A percentile compares a stretch with the other conserved stretches of the same genome.
phyloP scores from a whole-genome alignment of 2,329 filamentous ascomycete genomes.

The Cucurbitaria berberidis region DNA sequence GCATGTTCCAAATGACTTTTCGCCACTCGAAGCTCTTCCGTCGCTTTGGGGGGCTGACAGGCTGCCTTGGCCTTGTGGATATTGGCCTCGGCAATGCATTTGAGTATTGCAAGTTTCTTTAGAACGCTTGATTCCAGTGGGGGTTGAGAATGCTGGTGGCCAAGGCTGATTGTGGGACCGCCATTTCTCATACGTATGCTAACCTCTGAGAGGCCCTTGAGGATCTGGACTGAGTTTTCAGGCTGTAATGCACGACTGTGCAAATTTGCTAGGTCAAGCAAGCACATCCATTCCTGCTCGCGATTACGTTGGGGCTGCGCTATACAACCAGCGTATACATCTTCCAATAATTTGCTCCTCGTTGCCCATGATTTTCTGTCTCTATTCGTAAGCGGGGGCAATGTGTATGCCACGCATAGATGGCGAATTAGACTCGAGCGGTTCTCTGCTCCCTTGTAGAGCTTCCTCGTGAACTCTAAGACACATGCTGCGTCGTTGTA shows the following conservation, averaged over 20 bases:
- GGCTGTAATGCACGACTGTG: not conserved
- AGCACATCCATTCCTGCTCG: not conserved
- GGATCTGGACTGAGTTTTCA: not conserved
- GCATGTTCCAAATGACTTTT: not conserved
- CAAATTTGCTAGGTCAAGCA: not conserved
- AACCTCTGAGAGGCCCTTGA: not conserved
- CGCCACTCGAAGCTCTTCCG: not conserved
- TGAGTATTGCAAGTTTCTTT: not conserved
- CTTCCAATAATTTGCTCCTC: not conserved
- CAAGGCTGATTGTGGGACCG: too few species aligned
- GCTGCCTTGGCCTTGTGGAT: not conserved
- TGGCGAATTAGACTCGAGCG: too few species aligned
- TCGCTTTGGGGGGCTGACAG: too few species aligned
- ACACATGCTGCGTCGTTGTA: slow-evolving; percentile 2
- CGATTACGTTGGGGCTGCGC: not conserved
- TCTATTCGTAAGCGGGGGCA: not conserved
- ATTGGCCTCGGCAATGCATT: not conserved
- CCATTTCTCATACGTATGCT: not conserved
- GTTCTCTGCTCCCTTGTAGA: not conserved
- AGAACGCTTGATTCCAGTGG: not conserved
- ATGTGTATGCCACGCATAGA: not conserved
- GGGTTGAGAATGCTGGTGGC: too few species aligned
- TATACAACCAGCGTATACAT: not conserved
- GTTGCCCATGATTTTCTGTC: not conserved
- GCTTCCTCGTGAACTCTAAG: not conserved